Base-by-base conservation (phyloP, 73 alveolate genomes). In the Breviolum minutum region DNA sequence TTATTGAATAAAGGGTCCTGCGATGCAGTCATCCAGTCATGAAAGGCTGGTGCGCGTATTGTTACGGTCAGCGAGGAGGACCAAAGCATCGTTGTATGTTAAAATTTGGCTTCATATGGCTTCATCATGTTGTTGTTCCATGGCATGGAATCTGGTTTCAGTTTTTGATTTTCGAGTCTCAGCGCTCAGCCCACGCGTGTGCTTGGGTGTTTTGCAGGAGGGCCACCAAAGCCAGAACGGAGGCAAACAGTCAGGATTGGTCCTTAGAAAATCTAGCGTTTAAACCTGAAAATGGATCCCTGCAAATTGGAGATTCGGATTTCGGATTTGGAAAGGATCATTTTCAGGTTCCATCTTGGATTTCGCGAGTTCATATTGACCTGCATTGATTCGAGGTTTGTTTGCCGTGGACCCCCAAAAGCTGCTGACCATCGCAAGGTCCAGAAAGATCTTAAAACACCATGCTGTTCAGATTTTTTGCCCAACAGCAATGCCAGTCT, bases 391-490 rank as follows among this genome's bases (percentile, higher is more conserved):
- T 74, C 54, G 8, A 84, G 93, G 93, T 74, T 26, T 12, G 48
- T 9, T 86, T 86, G 94, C 81, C 6, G 94, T 86, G 74, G 79
- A 63, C 63, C 81, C 94, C 63, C n/a, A 63, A 7, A 86, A 86
- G 80, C 63, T 86, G 17, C 63, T 86, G 29, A 63, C 94, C 13
- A 5, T 63, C 29, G 94, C 94, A 63, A 86, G 94, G 94, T 83
- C 14, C 10, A 22, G 60, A 27, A 8, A 22, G 7, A 22, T 71
- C 30, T 40, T 40, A 40, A 40, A 40, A 40, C 54, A 40, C n/a
- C n/a, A 3, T 40, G 54, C 54, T 40, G 54, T 40, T 40, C 54
- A 40, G 54, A 40, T 0, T 40, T 40, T 40, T 40, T 40, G 54
- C 3, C 3, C 54, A 40, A 40, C 54, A 40, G 54, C 54, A 40